phyloP scores from a whole-genome alignment of 2,329 filamentous ascomycete genomes.

The Xylaria sp. region DNA sequence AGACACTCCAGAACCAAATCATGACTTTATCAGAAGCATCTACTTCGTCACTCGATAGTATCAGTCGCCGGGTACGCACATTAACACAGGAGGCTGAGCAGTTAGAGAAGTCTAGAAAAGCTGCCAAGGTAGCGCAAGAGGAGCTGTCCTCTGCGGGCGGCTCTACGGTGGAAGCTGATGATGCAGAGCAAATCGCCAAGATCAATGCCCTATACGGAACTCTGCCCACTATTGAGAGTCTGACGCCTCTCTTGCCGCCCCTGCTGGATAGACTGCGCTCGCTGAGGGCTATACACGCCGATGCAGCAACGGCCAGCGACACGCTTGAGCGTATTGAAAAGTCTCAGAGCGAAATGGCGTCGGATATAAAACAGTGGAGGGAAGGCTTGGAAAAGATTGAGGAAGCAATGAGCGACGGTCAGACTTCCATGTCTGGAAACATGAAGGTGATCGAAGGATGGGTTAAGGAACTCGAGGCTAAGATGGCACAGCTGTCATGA shows the following conservation, averaged over 20 bases:
- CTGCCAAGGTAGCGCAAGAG: constrained; percentile 70
- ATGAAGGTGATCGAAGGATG: constrained; percentile 86
- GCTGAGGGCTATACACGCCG: constrained; percentile 83
- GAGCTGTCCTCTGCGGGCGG: constrained; percentile 61
- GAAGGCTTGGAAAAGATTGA: constrained; percentile 84
- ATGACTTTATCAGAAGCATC: constrained; percentile 77
- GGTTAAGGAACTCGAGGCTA: constrained; percentile 86
- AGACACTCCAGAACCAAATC: constrained; percentile 83
- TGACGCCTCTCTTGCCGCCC: constrained; percentile 85
- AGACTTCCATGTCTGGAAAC: constrained; percentile 78
- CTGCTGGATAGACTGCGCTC: constrained; percentile 87
- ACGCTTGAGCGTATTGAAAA: constrained; percentile 81
- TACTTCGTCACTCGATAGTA: constrained; percentile 76
- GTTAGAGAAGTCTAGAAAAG: constrained; percentile 71
- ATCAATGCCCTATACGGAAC: constrained; percentile 92
- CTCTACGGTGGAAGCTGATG: constrained; percentile 56
- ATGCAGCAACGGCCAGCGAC: constrained; percentile 83
- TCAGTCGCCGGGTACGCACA: constrained; percentile 75
- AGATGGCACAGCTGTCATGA: constrained; percentile 70
- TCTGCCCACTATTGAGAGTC: constrained; percentile 85
- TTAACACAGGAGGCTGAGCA: constrained; percentile 78
- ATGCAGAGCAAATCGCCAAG: constrained; percentile 81
- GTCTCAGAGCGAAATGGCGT: constrained; percentile 82
- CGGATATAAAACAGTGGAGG: constrained; percentile 87
- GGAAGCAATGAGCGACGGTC: constrained; percentile 74